Percentiles rank a stretch among this genome's conserved stretches.
phyloP scores from a whole-genome alignment of 176 grass and related monocot species.

The Oryza meyeriana region DNA sequence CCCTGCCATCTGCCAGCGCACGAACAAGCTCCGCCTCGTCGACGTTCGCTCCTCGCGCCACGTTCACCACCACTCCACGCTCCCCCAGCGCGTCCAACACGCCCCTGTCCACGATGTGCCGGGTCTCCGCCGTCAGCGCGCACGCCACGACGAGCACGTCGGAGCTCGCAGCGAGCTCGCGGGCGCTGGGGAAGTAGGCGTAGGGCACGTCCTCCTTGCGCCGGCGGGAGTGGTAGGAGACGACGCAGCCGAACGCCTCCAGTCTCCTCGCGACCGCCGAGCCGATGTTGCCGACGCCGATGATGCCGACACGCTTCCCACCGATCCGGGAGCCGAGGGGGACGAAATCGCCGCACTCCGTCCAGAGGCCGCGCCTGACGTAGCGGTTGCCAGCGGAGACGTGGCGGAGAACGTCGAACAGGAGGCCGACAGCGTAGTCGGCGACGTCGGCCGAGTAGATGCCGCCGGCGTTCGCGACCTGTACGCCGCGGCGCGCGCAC shows the following conservation, averaged over 20 bases:
- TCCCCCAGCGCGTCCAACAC: conserved; percentile 41
- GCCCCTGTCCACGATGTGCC: conserved; percentile 32
- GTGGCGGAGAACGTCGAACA: conserved; percentile 33
- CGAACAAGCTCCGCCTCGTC: conserved; percentile 43
- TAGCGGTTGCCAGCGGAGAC: conserved; percentile 26
- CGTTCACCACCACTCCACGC: conserved; percentile 39
- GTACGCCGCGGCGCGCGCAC: conserved; percentile 40
- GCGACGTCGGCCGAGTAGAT: conserved; percentile 33
- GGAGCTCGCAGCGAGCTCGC: conserved; percentile 19
- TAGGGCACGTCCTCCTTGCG: conserved; percentile 12
- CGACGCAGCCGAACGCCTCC: conserved; percentile 25
- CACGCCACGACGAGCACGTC: conserved; percentile 41
- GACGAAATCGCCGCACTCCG: not conserved
- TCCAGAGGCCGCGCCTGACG: conserved; percentile 33
- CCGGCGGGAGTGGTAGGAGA: conserved; percentile 30
- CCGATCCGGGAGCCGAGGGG: conserved; percentile 40
- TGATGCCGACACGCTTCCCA: conserved; percentile 41
- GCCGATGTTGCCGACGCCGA: conserved; percentile 41
- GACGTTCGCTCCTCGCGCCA: conserved; percentile 37
- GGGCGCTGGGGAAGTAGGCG: conserved; percentile 4
- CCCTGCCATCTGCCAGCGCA: conserved; percentile 28
- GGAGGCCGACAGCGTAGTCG: conserved; percentile 38
- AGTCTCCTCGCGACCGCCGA: conserved; percentile 38
- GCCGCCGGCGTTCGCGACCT: conserved; percentile 37
- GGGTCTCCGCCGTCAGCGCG: conserved; percentile 36